Evolutionary conservation across 176 grass and related monocot species (phyloP).

Genomic region (Lolium perenne): DNA sequence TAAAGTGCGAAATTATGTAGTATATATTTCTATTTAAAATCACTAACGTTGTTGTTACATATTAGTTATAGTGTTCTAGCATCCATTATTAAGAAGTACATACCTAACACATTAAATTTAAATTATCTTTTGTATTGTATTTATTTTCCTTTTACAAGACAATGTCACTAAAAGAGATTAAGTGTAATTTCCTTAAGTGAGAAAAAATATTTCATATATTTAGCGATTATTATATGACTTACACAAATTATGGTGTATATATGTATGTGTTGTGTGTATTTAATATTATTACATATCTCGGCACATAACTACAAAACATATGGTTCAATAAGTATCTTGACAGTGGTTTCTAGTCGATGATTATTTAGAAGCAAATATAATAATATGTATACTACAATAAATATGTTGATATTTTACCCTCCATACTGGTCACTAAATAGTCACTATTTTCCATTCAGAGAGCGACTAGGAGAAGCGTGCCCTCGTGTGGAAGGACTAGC

Average conservation of each 20-base stretch:
- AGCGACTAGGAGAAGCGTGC: too few relatives aligned
- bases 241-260: neutral
- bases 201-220: neutral
- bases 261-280: too few relatives aligned
- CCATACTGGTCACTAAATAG: too few relatives aligned
- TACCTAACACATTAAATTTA: neutral
- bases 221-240: neutral
- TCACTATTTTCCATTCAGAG: too few relatives aligned
- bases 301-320: too few relatives aligned
- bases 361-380: too few relatives aligned
- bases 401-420: too few relatives aligned
- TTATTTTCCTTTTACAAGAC: neutral
- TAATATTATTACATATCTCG: too few relatives aligned
- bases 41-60: neutral
- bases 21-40: neutral
- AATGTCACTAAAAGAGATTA: neutral
- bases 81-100: neutral
- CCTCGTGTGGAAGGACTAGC: too few relatives aligned
- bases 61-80: neutral
- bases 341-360: too few relatives aligned
- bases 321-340: too few relatives aligned
- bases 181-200: neutral
- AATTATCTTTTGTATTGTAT: neutral
- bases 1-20: neutral
- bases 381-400: too few relatives aligned